Conservation (phyloP, 2,329 filamentous ascomycete genomes). For the Phialophora chinensis region DNA sequence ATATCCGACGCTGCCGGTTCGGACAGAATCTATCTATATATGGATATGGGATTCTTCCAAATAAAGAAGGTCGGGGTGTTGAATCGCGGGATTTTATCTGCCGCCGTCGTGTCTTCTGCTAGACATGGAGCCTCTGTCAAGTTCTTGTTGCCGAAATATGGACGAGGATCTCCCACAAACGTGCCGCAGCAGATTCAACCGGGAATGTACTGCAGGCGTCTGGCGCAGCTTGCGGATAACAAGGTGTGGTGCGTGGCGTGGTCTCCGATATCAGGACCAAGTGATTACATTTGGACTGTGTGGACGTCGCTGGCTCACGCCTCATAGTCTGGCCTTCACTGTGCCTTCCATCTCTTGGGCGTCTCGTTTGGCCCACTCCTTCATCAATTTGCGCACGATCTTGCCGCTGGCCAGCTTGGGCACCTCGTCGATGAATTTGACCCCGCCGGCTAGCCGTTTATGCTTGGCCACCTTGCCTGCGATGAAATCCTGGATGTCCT, state of each 20-base stretch:
- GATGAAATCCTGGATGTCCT: conserved; percentile 49
- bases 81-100: background rate
- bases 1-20: too few species aligned
- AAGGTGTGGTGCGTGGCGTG: background rate
- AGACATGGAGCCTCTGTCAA: too few species aligned
- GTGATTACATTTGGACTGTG: too few species aligned
- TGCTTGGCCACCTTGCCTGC: conserved; percentile 58
- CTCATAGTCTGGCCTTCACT: conserved; percentile 65
- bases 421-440: conserved; percentile 62
- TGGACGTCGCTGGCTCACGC: too few species aligned
- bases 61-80: too few species aligned
- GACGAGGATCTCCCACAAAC: too few species aligned
- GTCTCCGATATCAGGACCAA: background rate
- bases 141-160: too few species aligned
- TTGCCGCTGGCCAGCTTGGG: conserved; percentile 65
- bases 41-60: too few species aligned
- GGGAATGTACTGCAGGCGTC: background rate
- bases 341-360: conserved; percentile 64
- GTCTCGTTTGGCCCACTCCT: conserved; percentile 59
- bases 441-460: conserved; percentile 59
- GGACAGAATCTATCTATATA: too few species aligned
- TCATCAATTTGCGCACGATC: conserved; percentile 62
- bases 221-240: too few species aligned
- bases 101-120: too few species aligned
- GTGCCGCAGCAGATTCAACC: too few species aligned